phyloP scores from a whole-genome alignment of 2,329 filamentous ascomycete genomes.

The Dactylellina parvicollis region DNA sequence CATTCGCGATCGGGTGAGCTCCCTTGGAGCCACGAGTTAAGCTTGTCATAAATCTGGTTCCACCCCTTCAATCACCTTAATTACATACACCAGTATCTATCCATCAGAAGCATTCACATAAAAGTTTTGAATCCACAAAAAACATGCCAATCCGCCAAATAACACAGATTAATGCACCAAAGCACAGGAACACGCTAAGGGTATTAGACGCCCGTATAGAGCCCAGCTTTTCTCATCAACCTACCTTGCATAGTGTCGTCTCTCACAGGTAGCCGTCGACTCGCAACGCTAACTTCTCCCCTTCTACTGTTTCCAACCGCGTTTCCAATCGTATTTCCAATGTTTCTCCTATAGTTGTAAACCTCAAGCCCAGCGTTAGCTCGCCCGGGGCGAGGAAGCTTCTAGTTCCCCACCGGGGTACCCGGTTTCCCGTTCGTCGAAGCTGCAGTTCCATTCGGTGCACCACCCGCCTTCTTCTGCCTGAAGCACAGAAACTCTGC shows the following conservation, averaged over 20 bases:
- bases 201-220: neutral
- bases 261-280: neutral
- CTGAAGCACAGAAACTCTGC: conserved; percentile 72
- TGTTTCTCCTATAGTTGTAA: neutral
- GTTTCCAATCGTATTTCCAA: neutral
- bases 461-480: conserved; percentile 50
- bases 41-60: too few species aligned
- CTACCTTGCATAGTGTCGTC: neutral
- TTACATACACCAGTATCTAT: too few species aligned
- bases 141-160: neutral
- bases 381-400: conserved; percentile 8
- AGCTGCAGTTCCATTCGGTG: neutral
- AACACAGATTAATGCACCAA: neutral
- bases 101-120: too few species aligned
- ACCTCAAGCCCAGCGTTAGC: neutral
- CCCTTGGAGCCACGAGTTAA: too few species aligned
- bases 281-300: neutral
- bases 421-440: conserved; percentile 1
- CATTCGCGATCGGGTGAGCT: neutral
- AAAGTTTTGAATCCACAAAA: too few species aligned
- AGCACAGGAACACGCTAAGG: neutral
- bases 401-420: conserved; percentile 22
- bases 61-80: too few species aligned
- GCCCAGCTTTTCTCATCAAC: neutral
- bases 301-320: neutral